Percentiles rank a stretch among this genome's conserved stretches.
Evolutionary conservation across 768 basidiomycete species (phyloP).

Genomic region (Kwoniella shandongensis): DNA sequence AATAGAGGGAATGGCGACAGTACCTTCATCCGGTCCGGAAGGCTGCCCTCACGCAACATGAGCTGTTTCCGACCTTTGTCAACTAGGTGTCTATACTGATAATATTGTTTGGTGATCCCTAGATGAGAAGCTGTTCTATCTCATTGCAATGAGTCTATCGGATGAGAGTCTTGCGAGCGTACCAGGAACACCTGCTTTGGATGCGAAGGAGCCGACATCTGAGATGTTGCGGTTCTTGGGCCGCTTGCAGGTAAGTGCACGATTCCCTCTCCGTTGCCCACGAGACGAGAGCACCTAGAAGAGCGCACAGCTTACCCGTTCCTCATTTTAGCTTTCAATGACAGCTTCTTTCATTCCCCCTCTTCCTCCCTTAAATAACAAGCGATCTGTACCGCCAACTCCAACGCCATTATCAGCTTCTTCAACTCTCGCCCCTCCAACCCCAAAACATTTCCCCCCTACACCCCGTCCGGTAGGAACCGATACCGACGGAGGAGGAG

Average conservation of each 20-base stretch:
- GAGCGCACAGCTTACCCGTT: neutral
- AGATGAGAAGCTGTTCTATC: conserved; percentile 45
- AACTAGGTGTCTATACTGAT: too few relatives aligned
- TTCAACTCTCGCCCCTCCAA: conserved; percentile 10
- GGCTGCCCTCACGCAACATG: too few relatives aligned
- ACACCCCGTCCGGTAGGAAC: conserved; percentile 25
- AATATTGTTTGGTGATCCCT: neutral
- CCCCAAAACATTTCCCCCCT: conserved; percentile 36
- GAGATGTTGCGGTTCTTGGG: conserved; percentile 27
- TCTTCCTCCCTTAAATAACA: conserved; percentile 8
- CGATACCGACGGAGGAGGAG: neutral
- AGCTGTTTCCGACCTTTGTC: too few relatives aligned
- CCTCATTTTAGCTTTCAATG: conserved; percentile 69
- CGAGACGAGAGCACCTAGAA: neutral
- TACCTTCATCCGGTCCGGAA: too few relatives aligned
- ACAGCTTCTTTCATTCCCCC: conserved; percentile 69
- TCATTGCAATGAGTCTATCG: conserved; percentile 27
- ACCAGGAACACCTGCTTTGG: conserved; percentile 13
- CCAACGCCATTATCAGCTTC: conserved; percentile 7
- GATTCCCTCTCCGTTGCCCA: neutral
- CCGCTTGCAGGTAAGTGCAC: conserved; percentile 20
- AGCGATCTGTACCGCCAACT: neutral
- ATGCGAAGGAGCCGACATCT: conserved; percentile 19
- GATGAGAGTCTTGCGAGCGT: conserved; percentile 5
- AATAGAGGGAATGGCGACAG: too few relatives aligned